phyloP scores from a whole-genome alignment of 345 rosid genomes.

The Adansonia digitata region DNA sequence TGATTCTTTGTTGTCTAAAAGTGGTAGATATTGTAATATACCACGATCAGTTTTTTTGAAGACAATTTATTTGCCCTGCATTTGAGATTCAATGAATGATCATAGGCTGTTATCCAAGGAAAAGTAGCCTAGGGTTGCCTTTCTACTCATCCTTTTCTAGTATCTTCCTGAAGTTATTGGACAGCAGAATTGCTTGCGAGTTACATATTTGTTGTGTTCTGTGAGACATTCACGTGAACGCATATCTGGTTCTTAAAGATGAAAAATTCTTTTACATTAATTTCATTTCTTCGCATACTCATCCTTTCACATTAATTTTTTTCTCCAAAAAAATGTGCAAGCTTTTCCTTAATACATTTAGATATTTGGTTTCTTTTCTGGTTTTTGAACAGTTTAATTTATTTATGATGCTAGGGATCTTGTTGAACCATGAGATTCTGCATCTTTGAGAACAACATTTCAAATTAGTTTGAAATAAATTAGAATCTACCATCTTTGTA shows the following conservation, averaged over 20 bases:
- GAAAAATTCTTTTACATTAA: background rate
- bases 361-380: too few species aligned
- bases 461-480: background rate
- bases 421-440: too few species aligned
- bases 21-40: background rate
- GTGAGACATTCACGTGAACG: too few species aligned
- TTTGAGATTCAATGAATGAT: constrained; percentile 1
- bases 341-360: background rate
- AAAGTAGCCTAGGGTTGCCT: background rate
- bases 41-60: background rate
- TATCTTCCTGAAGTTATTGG: background rate
- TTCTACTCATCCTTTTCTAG: background rate
- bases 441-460: background rate
- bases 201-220: too few species aligned
- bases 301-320: background rate
- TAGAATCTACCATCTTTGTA: background rate
- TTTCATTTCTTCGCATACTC: background rate
- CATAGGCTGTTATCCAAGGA: background rate
- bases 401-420: too few species aligned
- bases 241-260: too few species aligned
- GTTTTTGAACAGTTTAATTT: too few species aligned
- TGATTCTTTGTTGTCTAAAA: background rate
- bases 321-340: background rate
- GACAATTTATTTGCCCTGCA: background rate
- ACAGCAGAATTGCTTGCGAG: background rate